Conservation (phyloP, 139 green algal species). For the Auxenochlorella pyrenoidosa region DNA sequence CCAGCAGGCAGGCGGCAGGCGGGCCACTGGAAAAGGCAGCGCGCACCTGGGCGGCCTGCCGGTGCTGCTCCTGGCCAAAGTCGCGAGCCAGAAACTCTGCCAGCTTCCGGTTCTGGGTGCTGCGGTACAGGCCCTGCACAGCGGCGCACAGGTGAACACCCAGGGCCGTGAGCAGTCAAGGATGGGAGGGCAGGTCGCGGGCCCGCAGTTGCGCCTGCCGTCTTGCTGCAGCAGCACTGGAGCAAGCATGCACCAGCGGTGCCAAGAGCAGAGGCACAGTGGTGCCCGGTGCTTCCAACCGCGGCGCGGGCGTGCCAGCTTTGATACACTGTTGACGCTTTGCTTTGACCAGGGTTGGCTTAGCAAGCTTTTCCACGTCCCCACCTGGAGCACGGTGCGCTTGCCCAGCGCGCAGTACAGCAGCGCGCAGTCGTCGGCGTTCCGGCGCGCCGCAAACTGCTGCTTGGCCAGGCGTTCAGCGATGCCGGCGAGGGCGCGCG, state of each 20-base stretch:
- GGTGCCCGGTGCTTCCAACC: too few species aligned
- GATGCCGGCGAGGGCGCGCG: not conserved
- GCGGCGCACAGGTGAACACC: conserved; percentile 13
- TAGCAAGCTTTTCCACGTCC: not conserved
- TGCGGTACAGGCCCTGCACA: conserved; percentile 81
- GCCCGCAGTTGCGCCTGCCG: too few species aligned
- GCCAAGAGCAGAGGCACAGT: not conserved
- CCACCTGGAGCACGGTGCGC: conserved; percentile 63
- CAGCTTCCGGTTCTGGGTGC: conserved; percentile 65
- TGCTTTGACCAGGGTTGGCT: too few species aligned
- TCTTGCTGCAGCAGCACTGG: not conserved
- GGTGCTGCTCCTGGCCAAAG: conserved; percentile 69
- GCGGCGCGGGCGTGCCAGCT: too few species aligned
- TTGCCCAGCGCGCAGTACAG: conserved; percentile 85
- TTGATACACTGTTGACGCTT: too few species aligned
- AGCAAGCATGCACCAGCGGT: not conserved
- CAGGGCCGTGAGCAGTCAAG: not conserved
- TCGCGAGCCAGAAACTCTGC: conserved; percentile 86
- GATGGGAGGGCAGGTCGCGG: too few species aligned
- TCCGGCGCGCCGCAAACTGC: conserved; percentile 71
- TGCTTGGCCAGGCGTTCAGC: conserved; percentile 81
- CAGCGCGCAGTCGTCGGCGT: conserved; percentile 84
- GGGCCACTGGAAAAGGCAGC: not conserved
- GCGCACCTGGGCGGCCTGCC: conserved; percentile 60
- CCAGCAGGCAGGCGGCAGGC: too few species aligned